phyloP scores from a whole-genome alignment of 1,139 yeast species.

The Kurtzmaniella quercitrusa region DNA sequence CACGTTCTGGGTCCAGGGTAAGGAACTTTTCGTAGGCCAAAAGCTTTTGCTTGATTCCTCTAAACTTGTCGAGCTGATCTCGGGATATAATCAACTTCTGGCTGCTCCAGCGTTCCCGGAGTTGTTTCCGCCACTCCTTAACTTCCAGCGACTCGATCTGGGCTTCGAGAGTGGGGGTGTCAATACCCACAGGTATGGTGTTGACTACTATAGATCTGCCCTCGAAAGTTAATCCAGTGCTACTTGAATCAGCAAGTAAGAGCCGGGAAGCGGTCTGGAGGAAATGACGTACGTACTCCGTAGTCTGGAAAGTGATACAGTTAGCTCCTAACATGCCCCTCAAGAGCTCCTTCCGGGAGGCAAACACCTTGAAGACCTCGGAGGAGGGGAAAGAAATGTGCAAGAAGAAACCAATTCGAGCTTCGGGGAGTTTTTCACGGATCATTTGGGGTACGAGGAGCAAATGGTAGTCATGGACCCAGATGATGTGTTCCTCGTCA shows the following conservation, averaged over 20 bases:
- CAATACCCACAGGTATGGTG: slow-evolving; percentile 83
- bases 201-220: slow-evolving; percentile 66
- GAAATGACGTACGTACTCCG: slow-evolving; percentile 91
- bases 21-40: slow-evolving; percentile 83
- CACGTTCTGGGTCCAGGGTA: slow-evolving; percentile 62
- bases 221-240: slow-evolving; percentile 66
- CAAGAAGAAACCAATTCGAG: slow-evolving; percentile 85
- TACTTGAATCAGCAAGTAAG: slow-evolving; percentile 75
- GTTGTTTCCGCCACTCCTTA: slow-evolving; percentile 61
- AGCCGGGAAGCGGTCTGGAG: slow-evolving; percentile 85
- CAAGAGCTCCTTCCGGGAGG: slow-evolving; percentile 73
- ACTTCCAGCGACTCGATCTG: slow-evolving; percentile 51
- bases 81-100: slow-evolving; percentile 76
- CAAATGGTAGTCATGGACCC: slow-evolving; percentile 95
- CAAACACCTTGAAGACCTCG: slow-evolving; percentile 91
- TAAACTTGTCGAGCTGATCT: slow-evolving; percentile 80
- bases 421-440: slow-evolving; percentile 69
- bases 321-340: slow-evolving; percentile 89
- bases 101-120: slow-evolving; percentile 73
- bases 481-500: slow-evolving; percentile 49
- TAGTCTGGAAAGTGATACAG: slow-evolving; percentile 83
- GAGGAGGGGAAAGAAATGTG: slow-evolving; percentile 96
- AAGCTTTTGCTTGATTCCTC: slow-evolving; percentile 86
- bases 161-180: slow-evolving; percentile 55
- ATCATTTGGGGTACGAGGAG: slow-evolving; percentile 84